Base-by-base conservation (phyloP, 2,329 filamentous ascomycete species). In the Colletotrichum theobromicola region DNA sequence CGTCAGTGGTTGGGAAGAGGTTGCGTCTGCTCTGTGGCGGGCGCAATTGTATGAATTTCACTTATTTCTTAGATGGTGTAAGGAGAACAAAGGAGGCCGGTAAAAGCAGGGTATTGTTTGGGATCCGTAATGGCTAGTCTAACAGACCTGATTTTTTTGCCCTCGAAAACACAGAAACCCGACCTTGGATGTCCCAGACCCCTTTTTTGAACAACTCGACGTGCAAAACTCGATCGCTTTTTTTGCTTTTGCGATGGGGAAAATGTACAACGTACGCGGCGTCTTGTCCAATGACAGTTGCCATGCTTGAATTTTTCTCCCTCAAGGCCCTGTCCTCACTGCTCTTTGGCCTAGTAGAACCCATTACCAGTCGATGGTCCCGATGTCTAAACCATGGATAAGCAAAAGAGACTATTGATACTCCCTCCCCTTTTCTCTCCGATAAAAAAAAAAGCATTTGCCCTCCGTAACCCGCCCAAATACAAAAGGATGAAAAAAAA, bases 41-140 rank as follows among this genome's bases (percentile, higher is more conserved):
- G 72, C 46, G 67, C 34, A 50, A 18, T 7, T 35, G 62, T 67
- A 75, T 50, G 55, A 53, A 34, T 42, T 55, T 70, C 42, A 50
- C 28, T 64, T 63, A 50, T 72, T 67, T 60, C 60, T 21, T 72
- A 75, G 68, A 75, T 57, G 69, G 72, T 75, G 72, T 72, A 72
- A 75, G 68, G 72, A 75, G 68, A 72, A 75, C 21, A 24, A 42
- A 57, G 72, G 42, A 63, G 55, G 57, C 34, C 21, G 46, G 68
- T 53, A 67, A 72, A 72, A 75, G 57, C 37, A 72, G 69, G 68
- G 72, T 60, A 35, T 72, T 67, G 62, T 71, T 60, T 64, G 72
- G 68, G 72, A 72, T 63, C 57, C 67, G 26, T 64, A 67, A 67
- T 61, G 72, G 62, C 62, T 67, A 72, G 72, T 74, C 68, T 63